Base-by-base conservation (phyloP, 2,329 filamentous ascomycete species). In the Thermomyces lanuginosus region DNA sequence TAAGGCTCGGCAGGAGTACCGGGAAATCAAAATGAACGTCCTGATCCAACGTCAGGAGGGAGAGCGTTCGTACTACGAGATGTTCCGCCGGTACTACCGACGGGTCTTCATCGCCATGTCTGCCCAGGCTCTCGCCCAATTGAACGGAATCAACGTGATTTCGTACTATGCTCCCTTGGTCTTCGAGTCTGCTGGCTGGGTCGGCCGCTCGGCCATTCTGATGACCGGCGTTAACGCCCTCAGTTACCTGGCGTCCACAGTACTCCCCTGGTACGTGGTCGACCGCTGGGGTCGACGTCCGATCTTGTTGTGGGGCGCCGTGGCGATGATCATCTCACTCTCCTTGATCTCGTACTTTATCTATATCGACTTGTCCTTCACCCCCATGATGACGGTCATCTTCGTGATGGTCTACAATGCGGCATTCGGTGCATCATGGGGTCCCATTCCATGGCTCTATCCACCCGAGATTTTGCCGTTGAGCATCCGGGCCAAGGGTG, bases 331-430 rank as follows among this genome's bases (percentile, higher is more conserved):
- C 21, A 59, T 92, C 30, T 81, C 89, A 2, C 66, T 95, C 6
- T 91, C 83, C 4, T 54, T 75, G 28, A 92, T 98, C 35, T 92
- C 86, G 1, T 95, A 93, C 60, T 95, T 92, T 58, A 78, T 93
- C 43, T 91, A 77, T 56, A 69, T 95, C 36, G 77, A 93, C 43
- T 69, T 92, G 26, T 27, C 32, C 7, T 56, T 66, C 42, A 95
- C 89, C 2, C 83, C 79, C 3, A 77, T 69, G 5, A 56, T 92
- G 48, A 89, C 93, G 2, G 89, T 95, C 26, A 55, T 92, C 26
- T 92, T 91, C 45, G 89, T 98, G 47, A 92, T 95, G 78, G 76
- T 93, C 26, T 98, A 95, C 60, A 98, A 98, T 45, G 89, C 86
- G 4, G 79, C 89, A 5, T 98, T 95, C 50, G 89, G 89, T 24